Percentiles rank a stretch among this genome's conserved stretches.
These are phyloP conservation scores for Lactarius hengduanensis DNA, from an alignment of 768 basidiomycete species.

Conservation along the genomic window DNA sequence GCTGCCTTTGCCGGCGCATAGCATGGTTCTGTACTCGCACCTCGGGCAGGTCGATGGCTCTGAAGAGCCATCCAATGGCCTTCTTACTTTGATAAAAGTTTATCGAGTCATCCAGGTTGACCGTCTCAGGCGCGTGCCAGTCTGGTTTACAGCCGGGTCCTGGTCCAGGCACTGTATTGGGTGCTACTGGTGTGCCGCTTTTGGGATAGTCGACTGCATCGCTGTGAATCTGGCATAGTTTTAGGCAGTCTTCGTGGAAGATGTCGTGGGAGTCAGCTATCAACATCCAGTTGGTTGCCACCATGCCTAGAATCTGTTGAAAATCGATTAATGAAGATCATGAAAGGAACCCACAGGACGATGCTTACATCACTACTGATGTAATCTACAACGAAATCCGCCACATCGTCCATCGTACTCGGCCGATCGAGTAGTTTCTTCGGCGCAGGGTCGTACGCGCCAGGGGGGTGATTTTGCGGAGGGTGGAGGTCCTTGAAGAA, in stretches of 20 bases:
- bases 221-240: conserved; percentile 56
- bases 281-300: conserved; percentile 61
- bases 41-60: conserved; percentile 55
- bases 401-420: conserved; percentile 62
- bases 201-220: conserved; percentile 69
- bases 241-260: conserved; percentile 50
- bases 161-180: conserved; percentile 44
- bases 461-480: conserved; percentile 38
- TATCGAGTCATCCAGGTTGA: conserved; percentile 30
- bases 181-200: conserved; percentile 39
- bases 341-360: neutral
- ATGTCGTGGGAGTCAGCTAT: conserved; percentile 60
- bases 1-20: conserved; percentile 28
- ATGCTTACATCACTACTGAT: conserved; percentile 51
- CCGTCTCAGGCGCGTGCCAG: conserved; percentile 65
- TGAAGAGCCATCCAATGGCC: conserved; percentile 62
- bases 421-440: conserved; percentile 46
- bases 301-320: conserved; percentile 54
- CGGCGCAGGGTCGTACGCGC: conserved; percentile 47
- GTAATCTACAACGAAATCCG: conserved; percentile 68
- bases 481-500: conserved; percentile 32
- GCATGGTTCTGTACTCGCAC: conserved; percentile 26
- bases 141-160: conserved; percentile 47
- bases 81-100: conserved; percentile 51
- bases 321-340: neutral